Percentiles rank a stretch among this genome's conserved stretches.
Evolutionary conservation across 129 eudicot genomes (phyloP).

Genomic region (Saussurea involucrata): DNA sequence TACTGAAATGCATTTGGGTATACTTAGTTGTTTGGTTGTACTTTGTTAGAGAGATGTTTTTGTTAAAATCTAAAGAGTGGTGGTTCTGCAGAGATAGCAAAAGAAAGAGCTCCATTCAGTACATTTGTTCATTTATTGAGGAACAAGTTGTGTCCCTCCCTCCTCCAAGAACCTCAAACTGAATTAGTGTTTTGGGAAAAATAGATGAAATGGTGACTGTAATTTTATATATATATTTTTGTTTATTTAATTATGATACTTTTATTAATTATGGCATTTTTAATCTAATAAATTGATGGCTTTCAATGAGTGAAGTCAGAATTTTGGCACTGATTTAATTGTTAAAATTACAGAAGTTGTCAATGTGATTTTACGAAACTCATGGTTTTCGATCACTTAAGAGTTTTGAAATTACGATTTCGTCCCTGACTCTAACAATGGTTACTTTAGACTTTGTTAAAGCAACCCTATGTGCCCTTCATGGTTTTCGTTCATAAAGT

Average conservation of each 20-base stretch:
- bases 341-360: too few relatives aligned
- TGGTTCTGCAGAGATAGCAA: conserved; percentile 28
- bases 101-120: conserved; percentile 9
- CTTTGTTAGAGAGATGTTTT: conserved; percentile 32
- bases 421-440: too few relatives aligned
- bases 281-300: background rate
- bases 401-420: too few relatives aligned
- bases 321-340: too few relatives aligned
- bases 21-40: conserved; percentile 28
- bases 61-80: conserved; percentile 27
- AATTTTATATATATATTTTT: background rate
- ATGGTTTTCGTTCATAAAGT: too few relatives aligned
- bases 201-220: conserved; percentile 4
- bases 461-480: too few relatives aligned
- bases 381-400: too few relatives aligned
- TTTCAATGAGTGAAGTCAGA: too few relatives aligned
- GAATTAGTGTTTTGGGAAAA: conserved; percentile 12
- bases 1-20: conserved; percentile 11
- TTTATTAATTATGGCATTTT: background rate
- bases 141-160: background rate
- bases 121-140: conserved; percentile 37
- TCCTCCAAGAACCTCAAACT: conserved; percentile 3
- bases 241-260: background rate
- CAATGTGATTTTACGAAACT: too few relatives aligned
- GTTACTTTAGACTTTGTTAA: too few relatives aligned